Evolutionary conservation across 2,329 filamentous ascomycete species (phyloP).

Genomic region (Sclerotinia trifoliorum): DNA sequence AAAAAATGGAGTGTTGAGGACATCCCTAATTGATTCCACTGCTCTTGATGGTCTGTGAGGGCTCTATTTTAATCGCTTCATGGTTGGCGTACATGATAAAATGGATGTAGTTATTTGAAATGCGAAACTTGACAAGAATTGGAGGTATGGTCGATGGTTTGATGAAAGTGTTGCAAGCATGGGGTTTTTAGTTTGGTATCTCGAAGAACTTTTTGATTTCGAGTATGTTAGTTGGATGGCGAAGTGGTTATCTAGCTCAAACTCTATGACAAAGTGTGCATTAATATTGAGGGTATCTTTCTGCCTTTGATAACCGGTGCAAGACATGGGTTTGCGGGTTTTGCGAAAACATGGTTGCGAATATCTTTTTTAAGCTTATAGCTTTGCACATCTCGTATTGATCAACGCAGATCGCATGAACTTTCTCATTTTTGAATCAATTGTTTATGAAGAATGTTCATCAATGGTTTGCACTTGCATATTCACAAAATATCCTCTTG

Average conservation of each 20-base stretch:
- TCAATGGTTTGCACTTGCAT: too few species aligned
- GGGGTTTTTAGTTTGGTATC: too few species aligned
- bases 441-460: background rate
- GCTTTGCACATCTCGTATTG: background rate
- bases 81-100: too few species aligned
- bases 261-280: background rate
- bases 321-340: too few species aligned
- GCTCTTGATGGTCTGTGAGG: background rate
- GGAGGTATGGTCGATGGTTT: background rate
- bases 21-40: background rate
- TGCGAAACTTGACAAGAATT: background rate
- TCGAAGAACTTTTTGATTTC: too few species aligned
- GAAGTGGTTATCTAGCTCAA: background rate
- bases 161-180: background rate
- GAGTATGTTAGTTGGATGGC: background rate
- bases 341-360: fast-evolving
- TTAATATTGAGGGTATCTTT: background rate
- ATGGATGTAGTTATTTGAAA: background rate
- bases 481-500: background rate
- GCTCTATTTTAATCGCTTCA: background rate
- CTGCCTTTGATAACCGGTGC: too few species aligned
- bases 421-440: background rate
- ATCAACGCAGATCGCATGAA: background rate
- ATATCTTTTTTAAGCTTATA: background rate
- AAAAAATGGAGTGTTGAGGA: background rate